Evolutionary conservation across 2,329 filamentous ascomycete genomes (phyloP).

Genomic region (Juglanconis oblonga): DNA sequence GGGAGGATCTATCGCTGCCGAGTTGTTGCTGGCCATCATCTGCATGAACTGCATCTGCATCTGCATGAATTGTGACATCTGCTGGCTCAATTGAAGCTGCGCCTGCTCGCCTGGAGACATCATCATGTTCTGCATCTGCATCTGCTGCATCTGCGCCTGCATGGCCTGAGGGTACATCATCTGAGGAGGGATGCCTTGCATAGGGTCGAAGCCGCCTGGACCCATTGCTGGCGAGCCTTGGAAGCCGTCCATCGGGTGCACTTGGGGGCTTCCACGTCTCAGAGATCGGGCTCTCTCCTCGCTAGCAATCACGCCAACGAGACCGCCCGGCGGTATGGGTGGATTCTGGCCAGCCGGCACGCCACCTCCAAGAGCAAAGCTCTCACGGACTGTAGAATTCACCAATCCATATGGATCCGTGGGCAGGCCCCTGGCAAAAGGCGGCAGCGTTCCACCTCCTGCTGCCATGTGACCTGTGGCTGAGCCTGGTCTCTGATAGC

Average conservation of each 20-base stretch:
- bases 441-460: constrained; percentile 59
- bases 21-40: constrained; percentile 59
- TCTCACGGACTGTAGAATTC: constrained; percentile 69
- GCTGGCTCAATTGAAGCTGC: constrained; percentile 76
- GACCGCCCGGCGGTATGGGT: constrained; percentile 64
- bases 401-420: constrained; percentile 82
- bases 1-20: constrained; percentile 23
- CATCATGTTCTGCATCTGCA: constrained; percentile 34
- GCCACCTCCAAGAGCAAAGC: constrained; percentile 66
- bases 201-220: constrained; percentile 43
- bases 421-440: constrained; percentile 79
- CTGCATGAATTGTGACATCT: constrained; percentile 86
- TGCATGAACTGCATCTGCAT: constrained; percentile 97
- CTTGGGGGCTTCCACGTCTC: constrained; percentile 73
- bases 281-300: constrained; percentile 78
- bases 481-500: constrained; percentile 53
- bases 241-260: constrained; percentile 60
- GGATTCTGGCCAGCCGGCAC: constrained; percentile 37
- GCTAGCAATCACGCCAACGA: constrained; percentile 83
- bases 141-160: constrained; percentile 73
- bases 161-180: constrained; percentile 41
- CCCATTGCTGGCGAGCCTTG: constrained; percentile 35
- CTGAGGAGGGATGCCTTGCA: constrained; percentile 46
- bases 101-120: constrained; percentile 65
- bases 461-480: constrained; percentile 49